Base-by-base conservation (phyloP, 768 basidiomycete species). In the Aureoboletus auriporus region DNA sequence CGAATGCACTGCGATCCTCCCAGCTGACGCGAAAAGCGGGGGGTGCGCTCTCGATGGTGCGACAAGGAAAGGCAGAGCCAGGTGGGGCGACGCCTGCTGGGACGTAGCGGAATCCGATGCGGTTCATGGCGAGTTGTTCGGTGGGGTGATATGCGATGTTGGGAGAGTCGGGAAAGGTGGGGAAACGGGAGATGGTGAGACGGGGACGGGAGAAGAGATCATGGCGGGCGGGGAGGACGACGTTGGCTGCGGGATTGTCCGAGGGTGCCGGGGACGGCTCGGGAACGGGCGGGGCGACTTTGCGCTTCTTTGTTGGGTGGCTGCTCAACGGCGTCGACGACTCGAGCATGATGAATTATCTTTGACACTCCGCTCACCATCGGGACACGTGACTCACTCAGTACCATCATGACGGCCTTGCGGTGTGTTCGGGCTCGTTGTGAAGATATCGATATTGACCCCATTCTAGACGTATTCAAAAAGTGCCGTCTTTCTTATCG, bases 1-100 rank as follows among this genome's bases (percentile, higher is more conserved):
- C 72, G 60, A 87, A 90, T 0, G 85, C 74, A 57, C 84, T 89
- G 20, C 93, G 81, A 66, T 96, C 93, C 65, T 94, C 92, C 93
- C 93, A 95, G 61, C 86, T 84, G 51, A 92, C 79, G 42, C 91
- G 78, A 63, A 76, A 85, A 5, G 69, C 66, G 1, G 78, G 75
- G 0, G 93, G 93, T 13, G 77, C 76, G 59, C 80, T 84, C 69
- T 93, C 89, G 59, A 93, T 91, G 3, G 86, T 86, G 12, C 89
- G 80, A 60, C 86, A 92, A 12, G 86, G 76, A 11, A 79, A 62
- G 8, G 73, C 68, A 48, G 75, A 75, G 13, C 81, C 82, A 8
- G 73, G 74, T 0, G 76, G 77, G 20, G 79, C 76, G 54, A 89
- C 81, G 41, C 89, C 89, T 0, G 89, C 89, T 23, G 89, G 89